phyloP scores from a whole-genome alignment of 2,329 filamentous ascomycete species.

The Orbilia blumenaviensis region DNA sequence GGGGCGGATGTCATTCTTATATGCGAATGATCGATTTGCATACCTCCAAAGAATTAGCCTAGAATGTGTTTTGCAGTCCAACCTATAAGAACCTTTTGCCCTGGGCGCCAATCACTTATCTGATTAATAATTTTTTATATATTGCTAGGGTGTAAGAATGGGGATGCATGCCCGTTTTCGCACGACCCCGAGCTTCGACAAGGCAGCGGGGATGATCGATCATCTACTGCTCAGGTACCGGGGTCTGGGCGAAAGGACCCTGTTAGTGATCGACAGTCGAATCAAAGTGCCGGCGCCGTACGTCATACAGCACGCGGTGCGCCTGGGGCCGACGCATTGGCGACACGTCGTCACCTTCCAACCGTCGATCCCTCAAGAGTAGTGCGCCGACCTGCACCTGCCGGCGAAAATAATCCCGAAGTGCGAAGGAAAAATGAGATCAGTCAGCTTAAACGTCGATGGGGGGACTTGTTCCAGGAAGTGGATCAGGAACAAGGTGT shows the following conservation, averaged over 20 bases:
- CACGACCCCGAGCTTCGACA: constrained; percentile 14
- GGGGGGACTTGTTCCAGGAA: constrained; percentile 39
- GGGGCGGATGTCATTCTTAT: constrained; percentile 2
- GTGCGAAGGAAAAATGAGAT: constrained; percentile 53
- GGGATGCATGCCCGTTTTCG: constrained; percentile 30
- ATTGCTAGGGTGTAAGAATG: constrained; percentile 42
- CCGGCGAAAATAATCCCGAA: constrained; percentile 50
- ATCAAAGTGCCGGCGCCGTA: constrained; percentile 14
- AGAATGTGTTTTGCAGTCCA: constrained; percentile 35
- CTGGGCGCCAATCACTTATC: constrained; percentile 16
- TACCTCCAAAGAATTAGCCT: constrained; percentile 23
- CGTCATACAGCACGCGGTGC: constrained; percentile 49
- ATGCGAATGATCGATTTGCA: constrained; percentile 23
- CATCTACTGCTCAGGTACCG: constrained; percentile 25
- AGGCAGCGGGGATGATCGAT: constrained; percentile 39
- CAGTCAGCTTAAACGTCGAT: constrained; percentile 53
- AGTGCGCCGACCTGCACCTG: constrained; percentile 39
- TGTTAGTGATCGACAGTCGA: constrained; percentile 25
- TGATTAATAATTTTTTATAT: not conserved
- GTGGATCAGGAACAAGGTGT: constrained; percentile 41
- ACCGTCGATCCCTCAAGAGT: constrained; percentile 44
- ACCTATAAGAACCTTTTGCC: not conserved
- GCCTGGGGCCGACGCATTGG: constrained; percentile 34
- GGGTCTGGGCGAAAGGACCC: constrained; percentile 21
- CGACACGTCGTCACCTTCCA: constrained; percentile 41